These are phyloP conservation scores for Coemansia sp. DNA, from an alignment of 192 early-diverging fungal species.

Conservation along the genomic window DNA sequence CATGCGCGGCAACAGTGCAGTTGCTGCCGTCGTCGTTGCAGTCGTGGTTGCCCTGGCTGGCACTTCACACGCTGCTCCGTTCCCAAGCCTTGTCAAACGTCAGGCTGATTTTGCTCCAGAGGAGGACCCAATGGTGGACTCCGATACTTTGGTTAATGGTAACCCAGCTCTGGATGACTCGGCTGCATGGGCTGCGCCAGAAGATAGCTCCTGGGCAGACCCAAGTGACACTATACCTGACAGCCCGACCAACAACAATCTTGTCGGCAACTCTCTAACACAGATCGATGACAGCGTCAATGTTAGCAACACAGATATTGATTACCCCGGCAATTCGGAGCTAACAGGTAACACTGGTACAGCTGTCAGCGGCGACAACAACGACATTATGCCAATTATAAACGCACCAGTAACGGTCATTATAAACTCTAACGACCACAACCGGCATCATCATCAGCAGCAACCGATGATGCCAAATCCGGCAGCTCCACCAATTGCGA, in stretches of 20 bases:
- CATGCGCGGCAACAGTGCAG: slow-evolving; percentile 15
- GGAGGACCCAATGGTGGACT: no score
- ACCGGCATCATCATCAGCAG: not conserved
- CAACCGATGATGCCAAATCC: not conserved
- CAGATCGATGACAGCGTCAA: slow-evolving; percentile 43
- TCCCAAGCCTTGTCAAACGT: slow-evolving; percentile 11
- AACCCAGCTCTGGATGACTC: no score
- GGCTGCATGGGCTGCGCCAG: no score
- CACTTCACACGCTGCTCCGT: slow-evolving; percentile 11
- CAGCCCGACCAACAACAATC: slow-evolving; percentile 14
- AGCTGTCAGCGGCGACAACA: slow-evolving; percentile 48
- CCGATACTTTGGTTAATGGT: no score
- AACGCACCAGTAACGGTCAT: slow-evolving; percentile 53
- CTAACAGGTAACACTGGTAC: slow-evolving; percentile 48
- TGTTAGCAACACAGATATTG: slow-evolving; percentile 22
- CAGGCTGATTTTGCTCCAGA: slow-evolving; percentile 12
- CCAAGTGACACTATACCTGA: no score
- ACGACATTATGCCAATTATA: slow-evolving; percentile 51
- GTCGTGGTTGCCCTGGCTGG: slow-evolving; percentile 11
- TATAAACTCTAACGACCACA: slow-evolving; percentile 23
- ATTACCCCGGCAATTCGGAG: slow-evolving; percentile 37
- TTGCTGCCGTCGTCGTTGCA: slow-evolving; percentile 5
- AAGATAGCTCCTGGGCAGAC: no score
- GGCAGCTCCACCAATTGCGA: not conserved
- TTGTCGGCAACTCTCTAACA: slow-evolving; percentile 38